Percentiles rank a stretch among this genome's conserved stretches.
These are phyloP conservation scores for Epichloe gansuensis DNA, from an alignment of 2,329 filamentous ascomycete genomes.

Conservation along the genomic window DNA sequence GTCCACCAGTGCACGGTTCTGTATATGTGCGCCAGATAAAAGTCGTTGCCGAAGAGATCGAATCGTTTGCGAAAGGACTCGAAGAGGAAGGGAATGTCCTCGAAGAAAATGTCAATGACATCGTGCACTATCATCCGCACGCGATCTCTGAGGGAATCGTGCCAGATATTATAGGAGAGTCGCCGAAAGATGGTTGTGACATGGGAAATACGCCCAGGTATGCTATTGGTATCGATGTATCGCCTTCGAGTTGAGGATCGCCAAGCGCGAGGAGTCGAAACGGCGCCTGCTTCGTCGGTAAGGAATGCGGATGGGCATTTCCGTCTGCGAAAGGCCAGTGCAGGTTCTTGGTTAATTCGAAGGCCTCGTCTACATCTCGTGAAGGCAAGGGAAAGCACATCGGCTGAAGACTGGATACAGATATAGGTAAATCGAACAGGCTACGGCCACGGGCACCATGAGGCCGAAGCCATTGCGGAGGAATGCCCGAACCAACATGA, in stretches of 20 bases:
- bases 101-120: slow-evolving; percentile 45
- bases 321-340: slow-evolving; percentile 27
- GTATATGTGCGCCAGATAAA: slow-evolving; percentile 88
- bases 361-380: slow-evolving; percentile 20
- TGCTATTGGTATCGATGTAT: slow-evolving; percentile 62
- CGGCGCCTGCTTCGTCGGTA: slow-evolving; percentile 40
- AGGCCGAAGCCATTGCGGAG: slow-evolving; percentile 46
- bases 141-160: slow-evolving; percentile 38
- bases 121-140: slow-evolving; percentile 44
- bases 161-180: slow-evolving; percentile 32
- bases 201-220: slow-evolving; percentile 41
- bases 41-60: slow-evolving; percentile 88
- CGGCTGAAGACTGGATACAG: slow-evolving; percentile 70
- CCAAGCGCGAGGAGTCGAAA: slow-evolving; percentile 81
- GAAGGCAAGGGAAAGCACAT: slow-evolving; percentile 64
- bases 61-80: slow-evolving; percentile 63
- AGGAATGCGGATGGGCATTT: slow-evolving; percentile 10
- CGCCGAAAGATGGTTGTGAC: slow-evolving; percentile 34
- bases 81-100: slow-evolving; percentile 57
- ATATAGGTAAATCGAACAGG: slow-evolving; percentile 69
- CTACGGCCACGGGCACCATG: slow-evolving; percentile 49
- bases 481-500: slow-evolving; percentile 41
- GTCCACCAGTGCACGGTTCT: slow-evolving; percentile 75
- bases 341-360: slow-evolving; percentile 25
- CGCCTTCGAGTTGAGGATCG: slow-evolving; percentile 88